phyloP scores from a whole-genome alignment of 305 asterid species.

The Solanum hybrid region DNA sequence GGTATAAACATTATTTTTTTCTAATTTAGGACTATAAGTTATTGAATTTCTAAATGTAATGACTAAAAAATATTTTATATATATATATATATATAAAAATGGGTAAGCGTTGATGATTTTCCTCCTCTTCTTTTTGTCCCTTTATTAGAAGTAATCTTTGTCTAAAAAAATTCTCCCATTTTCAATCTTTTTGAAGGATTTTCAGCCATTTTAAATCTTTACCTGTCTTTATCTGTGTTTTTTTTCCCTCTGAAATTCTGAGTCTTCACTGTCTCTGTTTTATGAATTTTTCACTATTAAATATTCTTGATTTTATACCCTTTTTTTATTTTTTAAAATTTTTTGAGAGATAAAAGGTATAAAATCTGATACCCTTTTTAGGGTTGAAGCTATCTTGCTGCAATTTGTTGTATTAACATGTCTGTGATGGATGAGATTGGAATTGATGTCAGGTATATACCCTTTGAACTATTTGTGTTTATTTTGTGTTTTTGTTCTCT shows the following conservation, averaged over 20 bases:
- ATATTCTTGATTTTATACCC: not conserved
- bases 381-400: not conserved
- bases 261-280: not conserved
- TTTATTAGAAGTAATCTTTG: not conserved
- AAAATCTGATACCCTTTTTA: not conserved
- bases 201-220: not conserved
- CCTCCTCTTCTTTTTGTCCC: not conserved
- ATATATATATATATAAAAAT: not conserved
- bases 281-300: not conserved
- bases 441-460: conserved; percentile 44
- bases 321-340: not conserved
- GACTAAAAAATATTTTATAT: not conserved
- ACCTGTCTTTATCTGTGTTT: not conserved
- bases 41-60: not conserved
- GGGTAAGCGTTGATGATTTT: not conserved
- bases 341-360: not conserved
- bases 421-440: conserved; percentile 41
- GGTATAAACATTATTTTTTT: not conserved
- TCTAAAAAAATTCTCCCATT: not conserved
- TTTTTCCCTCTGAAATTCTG: not conserved
- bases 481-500: not conserved
- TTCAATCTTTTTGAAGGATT: not conserved
- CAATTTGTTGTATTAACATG: not conserved
- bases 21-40: not conserved
- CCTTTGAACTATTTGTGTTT: not conserved